phyloP scores from a whole-genome alignment of 495 filamentous ascomycete species.

The Neurospora sp. region DNA sequence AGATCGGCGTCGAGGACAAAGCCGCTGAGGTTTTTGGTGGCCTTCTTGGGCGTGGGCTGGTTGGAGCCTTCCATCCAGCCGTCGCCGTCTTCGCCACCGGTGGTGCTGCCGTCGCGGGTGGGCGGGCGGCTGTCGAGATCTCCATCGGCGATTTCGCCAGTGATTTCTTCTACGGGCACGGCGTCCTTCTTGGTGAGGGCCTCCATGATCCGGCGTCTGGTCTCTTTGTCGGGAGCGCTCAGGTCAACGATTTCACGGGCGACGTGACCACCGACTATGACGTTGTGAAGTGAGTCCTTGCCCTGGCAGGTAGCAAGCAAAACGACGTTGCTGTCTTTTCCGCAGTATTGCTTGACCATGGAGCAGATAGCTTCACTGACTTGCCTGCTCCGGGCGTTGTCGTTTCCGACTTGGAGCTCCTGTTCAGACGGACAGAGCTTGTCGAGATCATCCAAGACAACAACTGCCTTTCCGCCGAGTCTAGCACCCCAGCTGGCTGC shows the following conservation, averaged over 20 bases:
- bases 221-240: slow-evolving; percentile 86
- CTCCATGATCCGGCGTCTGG: slow-evolving; percentile 71
- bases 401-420: slow-evolving; percentile 80
- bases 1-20: slow-evolving; percentile 64
- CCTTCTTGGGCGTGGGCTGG: slow-evolving; percentile 13
- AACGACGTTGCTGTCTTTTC: slow-evolving; percentile 62
- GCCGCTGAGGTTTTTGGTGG: slow-evolving; percentile 37
- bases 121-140: slow-evolving; percentile 39
- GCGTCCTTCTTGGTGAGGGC: slow-evolving; percentile 47
- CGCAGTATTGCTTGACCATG: slow-evolving; percentile 72
- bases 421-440: slow-evolving; percentile 85
- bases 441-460: slow-evolving; percentile 89
- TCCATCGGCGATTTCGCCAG: slow-evolving; percentile 19
- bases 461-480: slow-evolving; percentile 67
- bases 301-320: slow-evolving; percentile 85
- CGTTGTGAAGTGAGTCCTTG: slow-evolving; percentile 77
- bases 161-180: slow-evolving; percentile 26
- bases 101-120: slow-evolving; percentile 40
- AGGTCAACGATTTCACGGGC: slow-evolving; percentile 75
- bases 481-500: slow-evolving; percentile 81
- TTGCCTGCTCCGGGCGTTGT: slow-evolving; percentile 85
- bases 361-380: slow-evolving; percentile 82
- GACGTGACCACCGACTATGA: slow-evolving; percentile 70
- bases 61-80: slow-evolving; percentile 61
- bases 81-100: slow-evolving; percentile 40